A percentile compares a stretch with the other conserved stretches of the same genome.
These are phyloP conservation scores for Xylaria cubensis DNA, from an alignment of 495 filamentous ascomycete genomes.

Conservation along the genomic window DNA sequence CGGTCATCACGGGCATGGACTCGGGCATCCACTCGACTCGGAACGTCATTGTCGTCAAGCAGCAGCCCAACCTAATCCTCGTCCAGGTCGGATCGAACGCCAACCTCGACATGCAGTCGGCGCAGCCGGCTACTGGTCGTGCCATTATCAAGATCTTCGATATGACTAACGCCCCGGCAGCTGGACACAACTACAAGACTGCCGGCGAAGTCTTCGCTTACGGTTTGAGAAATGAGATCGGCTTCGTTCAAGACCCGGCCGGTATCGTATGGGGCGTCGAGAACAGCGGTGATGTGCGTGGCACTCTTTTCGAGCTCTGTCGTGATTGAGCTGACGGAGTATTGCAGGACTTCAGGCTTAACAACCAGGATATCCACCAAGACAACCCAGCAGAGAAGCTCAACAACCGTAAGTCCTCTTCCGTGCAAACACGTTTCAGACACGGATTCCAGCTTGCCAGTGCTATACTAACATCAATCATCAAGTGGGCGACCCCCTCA, in stretches of 20 bases:
- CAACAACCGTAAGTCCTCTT: constrained; percentile 57
- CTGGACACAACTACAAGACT: constrained; percentile 55
- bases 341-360: constrained; percentile 43
- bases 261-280: constrained; percentile 72
- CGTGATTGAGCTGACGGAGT: neutral
- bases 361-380: constrained; percentile 64
- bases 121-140: constrained; percentile 55
- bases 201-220: constrained; percentile 66
- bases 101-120: constrained; percentile 63
- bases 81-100: constrained; percentile 65
- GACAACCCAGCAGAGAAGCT: constrained; percentile 76
- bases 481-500: constrained; percentile 44
- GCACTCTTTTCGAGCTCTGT: neutral
- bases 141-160: constrained; percentile 70
- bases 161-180: constrained; percentile 49
- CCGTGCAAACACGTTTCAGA: too few species aligned
- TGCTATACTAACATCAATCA: neutral
- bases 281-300: constrained; percentile 68
- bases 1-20: constrained; percentile 63
- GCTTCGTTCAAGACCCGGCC: constrained; percentile 64
- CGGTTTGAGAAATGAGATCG: constrained; percentile 72
- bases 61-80: constrained; percentile 55
- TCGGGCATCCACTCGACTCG: constrained; percentile 65
- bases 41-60: constrained; percentile 64
- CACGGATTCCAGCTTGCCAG: too few species aligned